A percentile compares a stretch with the other conserved stretches of the same genome.
phyloP scores from a whole-genome alignment of 192 early-diverging fungal species.

The Anaeromyces robustus region DNA sequence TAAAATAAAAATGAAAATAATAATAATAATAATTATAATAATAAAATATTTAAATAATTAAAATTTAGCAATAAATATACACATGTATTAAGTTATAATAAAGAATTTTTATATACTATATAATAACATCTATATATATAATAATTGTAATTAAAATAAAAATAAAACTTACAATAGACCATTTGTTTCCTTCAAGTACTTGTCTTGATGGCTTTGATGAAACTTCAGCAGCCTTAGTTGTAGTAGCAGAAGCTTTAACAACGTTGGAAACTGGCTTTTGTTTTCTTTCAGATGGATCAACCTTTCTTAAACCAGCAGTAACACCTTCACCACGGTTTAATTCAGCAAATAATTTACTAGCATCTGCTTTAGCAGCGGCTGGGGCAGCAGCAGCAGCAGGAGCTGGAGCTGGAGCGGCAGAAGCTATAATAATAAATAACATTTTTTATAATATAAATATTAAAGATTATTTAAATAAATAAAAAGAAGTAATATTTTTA shows the following conservation, averaged over 20 bases:
- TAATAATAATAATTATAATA: no score
- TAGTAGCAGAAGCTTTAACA: conserved; percentile 21
- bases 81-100: no score
- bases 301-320: conserved; percentile 75
- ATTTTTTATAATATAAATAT: no score
- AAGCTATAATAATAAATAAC: no score
- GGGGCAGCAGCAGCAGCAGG: conserved; percentile 14
- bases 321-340: conserved; percentile 64
- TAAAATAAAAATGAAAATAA: conserved; percentile 5
- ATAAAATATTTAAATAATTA: no score
- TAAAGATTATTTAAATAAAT: no score
- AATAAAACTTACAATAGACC: conserved; percentile 48
- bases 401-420: conserved; percentile 16
- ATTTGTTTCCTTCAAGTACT: conserved; percentile 77
- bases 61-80: no score
- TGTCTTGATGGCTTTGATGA: conserved; percentile 61
- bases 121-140: no score
- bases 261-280: neutral
- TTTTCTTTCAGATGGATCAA: conserved; percentile 31
- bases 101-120: no score
- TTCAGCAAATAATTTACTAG: conserved; percentile 50
- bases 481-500: no score
- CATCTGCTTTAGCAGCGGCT: neutral
- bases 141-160: no score
- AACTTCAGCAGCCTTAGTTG: conserved; percentile 33